Base-by-base conservation (phyloP, 352 stramenopile genomes). In the Globisporangium paroecandrum region DNA sequence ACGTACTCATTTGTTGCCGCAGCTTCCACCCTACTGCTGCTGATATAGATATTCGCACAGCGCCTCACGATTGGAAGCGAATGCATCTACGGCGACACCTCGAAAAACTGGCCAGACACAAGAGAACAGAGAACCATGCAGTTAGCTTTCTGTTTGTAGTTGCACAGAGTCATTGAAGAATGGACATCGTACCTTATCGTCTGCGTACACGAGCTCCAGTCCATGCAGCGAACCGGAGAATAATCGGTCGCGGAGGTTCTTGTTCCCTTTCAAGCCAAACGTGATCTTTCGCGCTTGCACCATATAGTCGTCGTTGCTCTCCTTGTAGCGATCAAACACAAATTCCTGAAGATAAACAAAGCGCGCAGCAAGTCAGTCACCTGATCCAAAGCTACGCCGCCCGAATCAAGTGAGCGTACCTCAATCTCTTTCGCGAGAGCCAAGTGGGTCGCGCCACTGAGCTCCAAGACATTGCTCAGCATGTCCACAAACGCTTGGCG, bases 321-420 rank as follows among this genome's bases (percentile, higher is more conserved):
- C 81, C 60, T 89, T 91, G 71, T 91, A 93, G 12, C 87, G 85
- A 62, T 93, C 87, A 69, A 89, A 93, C 41, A 95, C 77, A 58
- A 82, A 74, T 13, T 75, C 73, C 85, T 93, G 38, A 13, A 68
- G 59, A 5, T 41, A 22, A 65, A 61, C 51, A 53, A 66, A 29
- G 25, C 38, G 38, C 9, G 13, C 13, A 62, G 6, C n/a, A n/a
- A 5, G 27, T 59, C 32, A 59, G 27, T 15, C 25, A 32, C 29
- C 29, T 32, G 29, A 32, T 32, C 4, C 29, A 32, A 32, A 32
- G 29, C 29, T 32, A 32, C 29, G 29, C 29, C 29, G 29, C 29
- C 29, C 29, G 29, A 32, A 15, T n/a, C 55, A 58, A 27, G 22
- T 6, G 1, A 51, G 7, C 56, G 41, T 69, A 91, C 84, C 78